These are phyloP conservation scores for Xylariaceae sp. DNA, from an alignment of 2,329 filamentous ascomycete genomes.

Conservation along the genomic window DNA sequence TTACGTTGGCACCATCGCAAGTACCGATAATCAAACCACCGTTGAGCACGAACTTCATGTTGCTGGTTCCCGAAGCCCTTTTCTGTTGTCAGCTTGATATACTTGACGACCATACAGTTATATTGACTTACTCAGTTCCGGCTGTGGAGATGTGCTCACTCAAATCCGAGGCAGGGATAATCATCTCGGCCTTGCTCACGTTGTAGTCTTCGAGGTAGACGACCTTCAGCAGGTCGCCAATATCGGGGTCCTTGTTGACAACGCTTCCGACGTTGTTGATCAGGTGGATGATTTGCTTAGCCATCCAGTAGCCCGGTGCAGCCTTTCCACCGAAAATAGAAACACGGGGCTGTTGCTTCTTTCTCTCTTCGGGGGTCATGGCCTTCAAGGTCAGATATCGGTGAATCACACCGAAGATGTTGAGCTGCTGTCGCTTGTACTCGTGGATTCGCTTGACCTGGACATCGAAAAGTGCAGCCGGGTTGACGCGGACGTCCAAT, in stretches of 20 bases:
- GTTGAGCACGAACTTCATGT: conserved; percentile 99
- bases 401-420: conserved; percentile 97
- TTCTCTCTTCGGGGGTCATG: conserved; percentile 74
- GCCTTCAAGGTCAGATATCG: conserved; percentile 86
- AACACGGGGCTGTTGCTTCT: conserved; percentile 81
- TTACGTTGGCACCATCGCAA: conserved; percentile 93
- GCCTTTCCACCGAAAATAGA: conserved; percentile 98
- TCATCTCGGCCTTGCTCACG: conserved; percentile 98
- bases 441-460: conserved; percentile 99
- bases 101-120: background rate
- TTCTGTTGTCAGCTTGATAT: conserved; percentile 9
- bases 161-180: conserved; percentile 87
- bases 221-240: conserved; percentile 93
- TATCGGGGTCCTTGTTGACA: conserved; percentile 86
- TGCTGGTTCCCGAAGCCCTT: conserved; percentile 75
- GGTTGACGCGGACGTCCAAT: conserved; percentile 77
- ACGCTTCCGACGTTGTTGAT: conserved; percentile 87
- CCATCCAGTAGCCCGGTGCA: conserved; percentile 99
- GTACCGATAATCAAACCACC: conserved; percentile 96
- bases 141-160: conserved; percentile 98
- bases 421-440: conserved; percentile 98
- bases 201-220: conserved; percentile 98
- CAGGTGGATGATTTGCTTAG: conserved; percentile 96
- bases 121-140: conserved; percentile 67
- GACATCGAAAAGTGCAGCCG: conserved; percentile 84